Evolutionary conservation across 2,329 filamentous ascomycete species (phyloP).

Genomic region (Colletotrichum sp.): DNA sequence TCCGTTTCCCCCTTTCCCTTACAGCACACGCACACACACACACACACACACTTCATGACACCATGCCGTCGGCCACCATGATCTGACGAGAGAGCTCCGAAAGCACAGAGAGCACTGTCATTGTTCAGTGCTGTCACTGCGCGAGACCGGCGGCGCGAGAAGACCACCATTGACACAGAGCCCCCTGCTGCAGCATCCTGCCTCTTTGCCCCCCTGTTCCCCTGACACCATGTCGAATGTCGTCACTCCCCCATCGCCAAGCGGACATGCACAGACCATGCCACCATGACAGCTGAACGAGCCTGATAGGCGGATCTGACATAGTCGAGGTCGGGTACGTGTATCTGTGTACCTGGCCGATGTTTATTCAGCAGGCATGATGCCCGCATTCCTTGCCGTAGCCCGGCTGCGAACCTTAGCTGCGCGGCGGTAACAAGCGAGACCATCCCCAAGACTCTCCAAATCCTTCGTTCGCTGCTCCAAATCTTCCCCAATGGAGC

Average conservation of each 20-base stretch:
- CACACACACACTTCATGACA: not conserved
- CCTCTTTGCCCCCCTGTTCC: not conserved
- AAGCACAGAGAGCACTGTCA: not conserved
- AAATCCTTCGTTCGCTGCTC: not conserved
- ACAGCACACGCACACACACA: not conserved
- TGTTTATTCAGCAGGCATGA: slow-evolving; percentile 12
- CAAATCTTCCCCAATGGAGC: not conserved
- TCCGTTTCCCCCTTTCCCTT: not conserved
- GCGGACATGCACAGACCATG: not conserved
- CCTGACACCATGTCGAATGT: slow-evolving; percentile 8
- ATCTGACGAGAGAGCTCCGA: not conserved
- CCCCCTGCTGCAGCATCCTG: not conserved
- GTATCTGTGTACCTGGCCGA: not conserved
- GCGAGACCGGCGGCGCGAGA: not conserved
- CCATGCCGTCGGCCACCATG: not conserved
- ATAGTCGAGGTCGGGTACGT: not conserved
- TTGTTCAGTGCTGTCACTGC: not conserved
- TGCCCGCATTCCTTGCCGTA: slow-evolving; percentile 10
- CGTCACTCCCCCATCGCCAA: slow-evolving; percentile 14
- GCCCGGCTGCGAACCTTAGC: not conserved
- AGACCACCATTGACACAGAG: not conserved
- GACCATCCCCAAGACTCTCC: not conserved
- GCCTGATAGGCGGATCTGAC: not conserved
- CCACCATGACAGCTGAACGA: not conserved
- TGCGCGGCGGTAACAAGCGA: not conserved